These are phyloP conservation scores for Sarocladium brachiariae DNA, from an alignment of 2,329 filamentous ascomycete genomes.

Conservation along the genomic window DNA sequence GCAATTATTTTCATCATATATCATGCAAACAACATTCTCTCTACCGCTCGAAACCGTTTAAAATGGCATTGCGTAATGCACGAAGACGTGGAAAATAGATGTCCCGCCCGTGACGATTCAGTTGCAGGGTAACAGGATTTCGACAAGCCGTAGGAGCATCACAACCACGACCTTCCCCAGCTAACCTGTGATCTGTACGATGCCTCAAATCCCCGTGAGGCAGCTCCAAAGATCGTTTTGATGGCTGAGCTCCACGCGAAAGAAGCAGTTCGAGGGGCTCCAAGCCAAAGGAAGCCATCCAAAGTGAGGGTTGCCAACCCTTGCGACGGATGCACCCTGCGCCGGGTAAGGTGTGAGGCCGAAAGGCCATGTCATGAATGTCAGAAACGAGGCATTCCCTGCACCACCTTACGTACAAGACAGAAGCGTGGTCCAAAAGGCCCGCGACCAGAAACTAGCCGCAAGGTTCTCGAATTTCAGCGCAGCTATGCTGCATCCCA, in stretches of 20 bases:
- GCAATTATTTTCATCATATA: too few species aligned
- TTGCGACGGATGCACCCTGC: conserved; percentile 12
- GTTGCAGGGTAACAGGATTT: too few species aligned
- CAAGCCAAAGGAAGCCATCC: neutral
- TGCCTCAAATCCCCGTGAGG: too few species aligned
- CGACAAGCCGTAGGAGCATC: too few species aligned
- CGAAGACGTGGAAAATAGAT: too few species aligned
- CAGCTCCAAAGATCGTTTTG: neutral
- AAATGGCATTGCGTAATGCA: too few species aligned
- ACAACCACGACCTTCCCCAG: too few species aligned
- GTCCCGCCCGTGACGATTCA: too few species aligned
- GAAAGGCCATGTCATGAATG: conserved; percentile 12
- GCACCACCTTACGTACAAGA: conserved; percentile 10
- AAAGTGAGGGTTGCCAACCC: conserved; percentile 10
- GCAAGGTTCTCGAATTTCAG: conserved; percentile 3
- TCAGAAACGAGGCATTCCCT: conserved; percentile 10
- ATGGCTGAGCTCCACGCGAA: neutral
- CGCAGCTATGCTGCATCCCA: conserved; percentile 1
- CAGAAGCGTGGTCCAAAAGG: conserved; percentile 13
- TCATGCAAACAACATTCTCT: too few species aligned
- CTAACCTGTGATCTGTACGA: too few species aligned
- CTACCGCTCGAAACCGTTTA: too few species aligned
- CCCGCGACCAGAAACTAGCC: conserved; percentile 8
- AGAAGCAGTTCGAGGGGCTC: too few species aligned
- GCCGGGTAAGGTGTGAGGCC: conserved; percentile 11